Evolutionary conservation across 75 land plant genomes (phyloP), one percentile per base, ranked within the genome.

Genomic region (Azolla pinnata): DNA sequence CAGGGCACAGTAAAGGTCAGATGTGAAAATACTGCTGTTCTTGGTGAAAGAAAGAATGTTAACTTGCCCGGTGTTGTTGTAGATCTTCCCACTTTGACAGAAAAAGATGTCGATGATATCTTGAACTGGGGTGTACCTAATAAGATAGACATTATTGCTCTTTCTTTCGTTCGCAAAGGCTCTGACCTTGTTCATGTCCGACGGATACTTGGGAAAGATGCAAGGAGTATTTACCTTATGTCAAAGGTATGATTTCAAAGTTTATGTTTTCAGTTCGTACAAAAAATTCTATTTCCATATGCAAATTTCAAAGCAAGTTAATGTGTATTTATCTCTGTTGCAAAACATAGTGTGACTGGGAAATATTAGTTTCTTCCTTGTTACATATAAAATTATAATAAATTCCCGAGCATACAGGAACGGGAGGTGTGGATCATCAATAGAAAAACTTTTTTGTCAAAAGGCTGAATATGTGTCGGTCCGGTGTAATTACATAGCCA

Each of bases 81-180:
- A 33, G 96, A 89, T 71, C 81, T 89, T 32, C 96, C 96, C 28
- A 89, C 96, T 1, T 72, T 89, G 3, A 89, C 96, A 16, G 81
- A 87, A 35, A 89, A 89, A 68, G 96, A 89, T 28, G 66, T 67
- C 57, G 91, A 86, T 52, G 96, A 89, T 49, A 89, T 89, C n/a
- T 50, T 86, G 30, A 21, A 55, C 19, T 89, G 96, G 96, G 96
- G 96, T 60, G 75, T 89, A 25, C 91, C 96, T 5, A 89, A 89
- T 59, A 80, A 72, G 2, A 89, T 89, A 40, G 96, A 89, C 50
- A 88, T 89, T 77, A 89, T 89, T 60, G 96, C 96, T 63, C 83
- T 87, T 52, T 89, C 96, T 9, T 89, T 89, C 69, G 91, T 89
- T n/a, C 76, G 91, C 2, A 89, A 89, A 61, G 96, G 87, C 0